phyloP scores from a whole-genome alignment of 2,329 filamentous ascomycete genomes.

The Trematosphaeria pertusa region DNA sequence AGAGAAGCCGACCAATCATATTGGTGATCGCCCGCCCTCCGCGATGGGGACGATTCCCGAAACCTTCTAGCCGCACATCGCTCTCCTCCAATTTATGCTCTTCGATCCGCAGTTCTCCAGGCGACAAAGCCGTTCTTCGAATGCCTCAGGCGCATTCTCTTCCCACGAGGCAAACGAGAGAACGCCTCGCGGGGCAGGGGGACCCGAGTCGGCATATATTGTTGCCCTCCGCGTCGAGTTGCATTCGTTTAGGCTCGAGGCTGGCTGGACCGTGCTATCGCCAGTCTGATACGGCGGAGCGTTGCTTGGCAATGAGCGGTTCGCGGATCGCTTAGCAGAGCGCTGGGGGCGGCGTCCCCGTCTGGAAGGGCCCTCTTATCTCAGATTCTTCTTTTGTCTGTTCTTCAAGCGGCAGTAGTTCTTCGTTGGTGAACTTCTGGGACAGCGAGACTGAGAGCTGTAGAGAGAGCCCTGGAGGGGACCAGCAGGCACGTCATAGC shows the following conservation, averaged over 20 bases:
- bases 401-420: not conserved
- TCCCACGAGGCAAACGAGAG: not conserved
- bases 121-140: too few relatives aligned
- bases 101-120: too few relatives aligned
- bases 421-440: not conserved
- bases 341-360: not conserved
- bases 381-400: not conserved
- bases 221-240: not conserved
- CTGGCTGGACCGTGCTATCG: conserved; percentile 7
- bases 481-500: conserved; percentile 1
- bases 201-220: not conserved
- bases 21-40: too few relatives aligned
- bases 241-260: not conserved
- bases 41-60: not conserved
- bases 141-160: too few relatives aligned
- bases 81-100: conserved; percentile 3
- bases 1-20: too few relatives aligned
- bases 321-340: not conserved
- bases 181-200: too few relatives aligned
- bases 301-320: not conserved
- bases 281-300: not conserved
- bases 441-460: too few relatives aligned
- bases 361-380: conserved; percentile 1
- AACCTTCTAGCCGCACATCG: conserved; percentile 1
- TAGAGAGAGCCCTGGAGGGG: not conserved